Conservation (phyloP, 1,284 basidiomycete genomes). For the Rhizoctonia solani region DNA sequence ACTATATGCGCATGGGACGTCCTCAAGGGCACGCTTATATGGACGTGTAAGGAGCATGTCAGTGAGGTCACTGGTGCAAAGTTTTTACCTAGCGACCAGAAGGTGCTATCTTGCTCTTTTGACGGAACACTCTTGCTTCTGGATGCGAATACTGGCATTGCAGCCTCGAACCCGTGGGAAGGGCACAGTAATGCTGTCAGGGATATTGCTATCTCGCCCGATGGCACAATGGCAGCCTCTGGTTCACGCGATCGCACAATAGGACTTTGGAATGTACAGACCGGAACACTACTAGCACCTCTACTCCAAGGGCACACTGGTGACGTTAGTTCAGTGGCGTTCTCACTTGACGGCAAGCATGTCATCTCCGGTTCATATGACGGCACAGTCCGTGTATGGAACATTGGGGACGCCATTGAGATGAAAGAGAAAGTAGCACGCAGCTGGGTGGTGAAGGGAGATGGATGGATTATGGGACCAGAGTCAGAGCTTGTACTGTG, state of each 20-base stretch:
- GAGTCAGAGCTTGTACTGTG: background rate
- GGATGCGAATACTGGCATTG: background rate
- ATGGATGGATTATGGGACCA: background rate
- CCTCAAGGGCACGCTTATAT: background rate
- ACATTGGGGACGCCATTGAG: background rate
- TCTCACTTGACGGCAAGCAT: background rate
- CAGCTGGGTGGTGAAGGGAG: background rate
- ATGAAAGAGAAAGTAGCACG: background rate
- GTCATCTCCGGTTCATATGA: background rate
- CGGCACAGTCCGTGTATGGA: background rate
- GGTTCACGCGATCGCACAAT: background rate
- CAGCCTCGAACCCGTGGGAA: background rate
- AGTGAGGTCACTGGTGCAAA: background rate
- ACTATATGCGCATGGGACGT: conserved; percentile 5
- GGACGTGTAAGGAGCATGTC: too few species aligned
- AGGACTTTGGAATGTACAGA: background rate
- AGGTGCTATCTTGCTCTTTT: background rate
- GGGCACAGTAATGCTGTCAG: background rate
- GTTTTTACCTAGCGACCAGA: background rate
- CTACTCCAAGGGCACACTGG: background rate
- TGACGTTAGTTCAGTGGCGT: background rate
- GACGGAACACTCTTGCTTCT: background rate
- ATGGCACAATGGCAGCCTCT: background rate
- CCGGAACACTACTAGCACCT: too few species aligned
- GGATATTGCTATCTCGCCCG: background rate